These are phyloP conservation scores for Podospora bellae-mahoneyi DNA, from an alignment of 495 filamentous ascomycete species.

Conservation along the genomic window DNA sequence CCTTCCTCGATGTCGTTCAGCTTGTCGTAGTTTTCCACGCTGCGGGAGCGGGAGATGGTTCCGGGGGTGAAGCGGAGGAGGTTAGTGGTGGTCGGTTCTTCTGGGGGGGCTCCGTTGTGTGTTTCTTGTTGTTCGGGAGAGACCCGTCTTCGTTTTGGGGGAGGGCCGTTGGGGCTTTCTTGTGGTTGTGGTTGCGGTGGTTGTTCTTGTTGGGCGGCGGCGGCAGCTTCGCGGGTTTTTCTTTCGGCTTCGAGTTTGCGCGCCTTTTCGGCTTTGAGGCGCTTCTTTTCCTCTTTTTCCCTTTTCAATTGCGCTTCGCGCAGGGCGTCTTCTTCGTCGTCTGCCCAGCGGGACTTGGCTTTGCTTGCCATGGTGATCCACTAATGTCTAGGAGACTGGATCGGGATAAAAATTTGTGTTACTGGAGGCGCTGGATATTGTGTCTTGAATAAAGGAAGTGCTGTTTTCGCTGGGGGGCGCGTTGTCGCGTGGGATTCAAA, in stretches of 20 bases:
- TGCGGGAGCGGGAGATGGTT: constrained; percentile 67
- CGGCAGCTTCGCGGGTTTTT: constrained; percentile 34
- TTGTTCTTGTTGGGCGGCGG: constrained; percentile 25
- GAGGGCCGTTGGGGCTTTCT: constrained; percentile 38
- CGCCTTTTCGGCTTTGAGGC: constrained; percentile 79
- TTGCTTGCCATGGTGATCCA: constrained; percentile 55
- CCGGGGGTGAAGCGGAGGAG: constrained; percentile 69
- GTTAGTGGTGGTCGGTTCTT: constrained; percentile 25
- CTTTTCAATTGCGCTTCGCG: constrained; percentile 68
- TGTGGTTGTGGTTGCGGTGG: constrained; percentile 25
- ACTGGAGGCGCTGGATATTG: neutral
- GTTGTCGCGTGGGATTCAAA: neutral
- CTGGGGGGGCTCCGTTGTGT: constrained; percentile 14
- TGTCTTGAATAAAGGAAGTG: neutral
- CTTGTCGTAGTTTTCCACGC: constrained; percentile 85
- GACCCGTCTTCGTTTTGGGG: constrained; percentile 55
- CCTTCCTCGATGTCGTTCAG: constrained; percentile 98
- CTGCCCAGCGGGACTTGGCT: constrained; percentile 80
- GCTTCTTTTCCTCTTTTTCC: constrained; percentile 88
- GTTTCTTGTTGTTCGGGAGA: constrained; percentile 25
- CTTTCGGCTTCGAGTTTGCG: constrained; percentile 63
- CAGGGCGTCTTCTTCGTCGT: constrained; percentile 71
- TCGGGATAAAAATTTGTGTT: neutral
- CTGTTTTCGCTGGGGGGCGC: neutral
- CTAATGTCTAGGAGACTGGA: neutral